phyloP scores from a whole-genome alignment of 176 grass and related monocot genomes.

The Zizania latifolia region DNA sequence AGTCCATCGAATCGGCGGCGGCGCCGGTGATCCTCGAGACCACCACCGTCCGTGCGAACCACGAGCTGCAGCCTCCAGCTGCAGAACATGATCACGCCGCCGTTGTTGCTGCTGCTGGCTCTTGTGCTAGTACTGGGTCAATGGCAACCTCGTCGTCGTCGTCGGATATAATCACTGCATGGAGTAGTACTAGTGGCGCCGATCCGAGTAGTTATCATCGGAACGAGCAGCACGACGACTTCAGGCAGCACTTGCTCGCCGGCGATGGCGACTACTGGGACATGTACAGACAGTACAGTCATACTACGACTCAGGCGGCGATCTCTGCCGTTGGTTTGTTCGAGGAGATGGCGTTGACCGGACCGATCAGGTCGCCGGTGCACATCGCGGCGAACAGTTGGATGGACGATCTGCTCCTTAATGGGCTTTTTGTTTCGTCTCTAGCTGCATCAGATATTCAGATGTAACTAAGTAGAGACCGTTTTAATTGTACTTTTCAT shows the following conservation, averaged over 20 bases:
- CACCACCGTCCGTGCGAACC: neutral
- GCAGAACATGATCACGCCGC: neutral
- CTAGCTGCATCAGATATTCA: no score
- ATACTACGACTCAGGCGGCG: neutral
- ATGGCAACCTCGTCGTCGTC: conserved; percentile 12
- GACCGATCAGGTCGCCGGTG: conserved; percentile 41
- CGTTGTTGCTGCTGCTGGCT: neutral
- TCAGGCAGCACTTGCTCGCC: neutral
- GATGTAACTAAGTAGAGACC: no score
- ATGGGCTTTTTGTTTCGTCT: neutral
- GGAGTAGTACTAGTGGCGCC: neutral
- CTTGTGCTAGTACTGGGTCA: neutral
- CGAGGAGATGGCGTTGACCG: conserved; percentile 11
- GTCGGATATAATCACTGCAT: neutral
- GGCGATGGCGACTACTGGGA: neutral
- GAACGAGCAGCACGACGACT: neutral
- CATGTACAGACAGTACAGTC: no score
- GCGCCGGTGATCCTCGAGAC: conserved; percentile 46
- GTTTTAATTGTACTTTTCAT: no score
- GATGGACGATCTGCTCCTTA: neutral
- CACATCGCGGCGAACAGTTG: neutral
- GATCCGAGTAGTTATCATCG: neutral
- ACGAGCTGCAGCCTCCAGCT: neutral
- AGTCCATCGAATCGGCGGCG: neutral
- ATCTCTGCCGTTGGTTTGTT: neutral